Percentiles rank a stretch among this genome's conserved stretches.
Conservation (phyloP, 2,329 filamentous ascomycete species). For the Aureobasidium melanogenum region DNA sequence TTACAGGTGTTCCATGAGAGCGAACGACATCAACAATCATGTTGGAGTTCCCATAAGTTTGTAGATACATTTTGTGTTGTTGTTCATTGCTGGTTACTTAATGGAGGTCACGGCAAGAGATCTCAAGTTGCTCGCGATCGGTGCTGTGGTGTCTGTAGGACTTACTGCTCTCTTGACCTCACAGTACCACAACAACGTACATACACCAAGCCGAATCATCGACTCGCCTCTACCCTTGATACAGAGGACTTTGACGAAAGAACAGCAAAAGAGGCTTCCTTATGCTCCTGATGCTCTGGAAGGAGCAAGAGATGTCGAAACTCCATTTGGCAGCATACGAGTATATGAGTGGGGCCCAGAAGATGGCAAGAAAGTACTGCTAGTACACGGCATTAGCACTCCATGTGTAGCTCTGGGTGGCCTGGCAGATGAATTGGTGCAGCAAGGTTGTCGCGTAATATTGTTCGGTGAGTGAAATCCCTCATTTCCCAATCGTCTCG, state of each 20-base stretch:
- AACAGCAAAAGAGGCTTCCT: slow-evolving; percentile 24
- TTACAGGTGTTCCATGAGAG: background rate
- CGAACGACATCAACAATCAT: background rate
- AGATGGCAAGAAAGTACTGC: slow-evolving; percentile 59
- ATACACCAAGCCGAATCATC: background rate
- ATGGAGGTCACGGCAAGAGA: slow-evolving; percentile 1
- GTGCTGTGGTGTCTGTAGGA: background rate
- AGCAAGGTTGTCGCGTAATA: slow-evolving; percentile 65
- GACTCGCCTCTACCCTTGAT: background rate
- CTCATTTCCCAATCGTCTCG: fast-evolving
- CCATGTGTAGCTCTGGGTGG: slow-evolving; percentile 61
- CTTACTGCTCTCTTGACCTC: background rate
- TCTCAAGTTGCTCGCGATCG: background rate
- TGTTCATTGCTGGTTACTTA: background rate
- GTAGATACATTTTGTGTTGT: background rate
- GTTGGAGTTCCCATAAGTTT: background rate
- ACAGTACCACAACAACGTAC: background rate
- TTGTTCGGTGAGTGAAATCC: slow-evolving; percentile 51
- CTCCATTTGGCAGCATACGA: slow-evolving; percentile 60
- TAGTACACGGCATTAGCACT: slow-evolving; percentile 76
- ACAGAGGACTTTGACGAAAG: background rate
- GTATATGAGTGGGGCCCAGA: slow-evolving; percentile 77
- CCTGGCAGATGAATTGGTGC: slow-evolving; percentile 56
- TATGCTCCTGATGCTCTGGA: slow-evolving; percentile 66
- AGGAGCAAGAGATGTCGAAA: slow-evolving; percentile 58